Conservation (phyloP, 2,329 filamentous ascomycete genomes). For the Daldinia eschscholtzii region DNA sequence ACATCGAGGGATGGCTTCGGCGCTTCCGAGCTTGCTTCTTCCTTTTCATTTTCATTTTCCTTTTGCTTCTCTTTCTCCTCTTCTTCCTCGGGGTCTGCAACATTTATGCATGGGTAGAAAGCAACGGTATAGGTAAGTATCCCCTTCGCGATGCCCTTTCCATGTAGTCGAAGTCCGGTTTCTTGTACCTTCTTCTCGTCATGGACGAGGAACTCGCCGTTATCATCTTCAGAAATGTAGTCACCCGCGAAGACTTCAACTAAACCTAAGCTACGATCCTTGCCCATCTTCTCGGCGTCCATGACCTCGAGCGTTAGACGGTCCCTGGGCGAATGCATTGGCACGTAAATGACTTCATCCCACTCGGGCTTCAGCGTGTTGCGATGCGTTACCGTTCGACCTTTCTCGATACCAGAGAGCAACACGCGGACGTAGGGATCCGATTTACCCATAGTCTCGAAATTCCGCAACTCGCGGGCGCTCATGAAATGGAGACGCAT, state of each 20-base stretch:
- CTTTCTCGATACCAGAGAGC: constrained; percentile 90
- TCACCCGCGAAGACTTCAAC: constrained; percentile 83
- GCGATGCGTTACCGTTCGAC: constrained; percentile 91
- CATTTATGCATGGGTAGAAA: constrained; percentile 90
- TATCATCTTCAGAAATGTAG: constrained; percentile 81
- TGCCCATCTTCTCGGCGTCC: constrained; percentile 93
- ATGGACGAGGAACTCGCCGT: constrained; percentile 83
- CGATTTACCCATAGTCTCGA: constrained; percentile 96
- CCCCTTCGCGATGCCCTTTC: constrained; percentile 82
- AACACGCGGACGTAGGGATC: constrained; percentile 93
- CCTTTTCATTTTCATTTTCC: constrained; percentile 57
- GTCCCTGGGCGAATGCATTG: constrained; percentile 86
- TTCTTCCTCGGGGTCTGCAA: constrained; percentile 90
- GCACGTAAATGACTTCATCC: constrained; percentile 95
- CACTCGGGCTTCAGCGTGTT: constrained; percentile 96
- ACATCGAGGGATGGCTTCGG: constrained; percentile 51
- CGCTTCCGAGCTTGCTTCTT: constrained; percentile 48
- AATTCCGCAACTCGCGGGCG: constrained; percentile 85
- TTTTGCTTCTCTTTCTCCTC: constrained; percentile 69
- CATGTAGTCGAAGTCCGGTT: constrained; percentile 79
- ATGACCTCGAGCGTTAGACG: constrained; percentile 92
- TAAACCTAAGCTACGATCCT: constrained; percentile 87
- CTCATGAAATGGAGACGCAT: constrained; percentile 93
- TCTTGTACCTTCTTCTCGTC: constrained; percentile 78
- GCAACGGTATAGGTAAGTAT: constrained; percentile 83